phyloP scores from a whole-genome alignment of 2,329 filamentous ascomycete genomes.

The Curvularia eragrostidis region DNA sequence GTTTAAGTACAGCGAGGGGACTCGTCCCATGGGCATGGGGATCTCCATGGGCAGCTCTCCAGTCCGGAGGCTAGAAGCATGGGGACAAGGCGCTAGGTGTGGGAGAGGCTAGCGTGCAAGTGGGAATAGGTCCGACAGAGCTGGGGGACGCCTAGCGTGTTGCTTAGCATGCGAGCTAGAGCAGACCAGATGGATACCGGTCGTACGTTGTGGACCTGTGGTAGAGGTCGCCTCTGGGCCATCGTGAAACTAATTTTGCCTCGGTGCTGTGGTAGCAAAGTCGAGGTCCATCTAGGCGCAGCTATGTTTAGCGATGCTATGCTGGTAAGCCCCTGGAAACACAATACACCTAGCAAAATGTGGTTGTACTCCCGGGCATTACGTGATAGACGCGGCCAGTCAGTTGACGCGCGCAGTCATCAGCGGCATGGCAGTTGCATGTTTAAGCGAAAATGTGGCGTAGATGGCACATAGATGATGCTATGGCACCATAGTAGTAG shows the following conservation, averaged over 20 bases:
- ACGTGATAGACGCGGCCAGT: conserved; percentile 6
- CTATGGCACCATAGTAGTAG: conserved; percentile 27
- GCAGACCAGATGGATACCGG: conserved; percentile 25
- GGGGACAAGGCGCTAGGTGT: conserved; percentile 26
- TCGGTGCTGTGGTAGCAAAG: conserved; percentile 1
- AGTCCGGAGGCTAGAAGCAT: conserved; percentile 33
- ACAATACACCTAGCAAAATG: not conserved
- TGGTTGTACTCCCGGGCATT: not conserved
- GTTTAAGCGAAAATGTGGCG: conserved; percentile 21
- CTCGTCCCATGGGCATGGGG: conserved; percentile 23
- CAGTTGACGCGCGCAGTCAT: conserved; percentile 10
- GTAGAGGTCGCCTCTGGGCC: conserved; percentile 13
- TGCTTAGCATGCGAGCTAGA: conserved; percentile 25
- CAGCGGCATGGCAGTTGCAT: conserved; percentile 8
- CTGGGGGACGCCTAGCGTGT: conserved; percentile 14
- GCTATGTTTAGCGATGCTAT: conserved; percentile 1
- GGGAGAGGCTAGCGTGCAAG: conserved; percentile 21
- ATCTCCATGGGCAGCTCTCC: conserved; percentile 31
- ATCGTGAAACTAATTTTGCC: conserved; percentile 8
- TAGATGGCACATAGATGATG: conserved; percentile 11
- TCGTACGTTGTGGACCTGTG: conserved; percentile 15
- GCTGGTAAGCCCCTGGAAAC: not conserved
- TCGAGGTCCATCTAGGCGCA: conserved; percentile 10
- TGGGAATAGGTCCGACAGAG: conserved; percentile 25
- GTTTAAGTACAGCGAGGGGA: conserved; percentile 33